Percentiles rank a stretch among this genome's conserved stretches.
phyloP scores from a whole-genome alignment of 805 yeast genomes.

The Sugiyamaella boreocaroliniensis region DNA sequence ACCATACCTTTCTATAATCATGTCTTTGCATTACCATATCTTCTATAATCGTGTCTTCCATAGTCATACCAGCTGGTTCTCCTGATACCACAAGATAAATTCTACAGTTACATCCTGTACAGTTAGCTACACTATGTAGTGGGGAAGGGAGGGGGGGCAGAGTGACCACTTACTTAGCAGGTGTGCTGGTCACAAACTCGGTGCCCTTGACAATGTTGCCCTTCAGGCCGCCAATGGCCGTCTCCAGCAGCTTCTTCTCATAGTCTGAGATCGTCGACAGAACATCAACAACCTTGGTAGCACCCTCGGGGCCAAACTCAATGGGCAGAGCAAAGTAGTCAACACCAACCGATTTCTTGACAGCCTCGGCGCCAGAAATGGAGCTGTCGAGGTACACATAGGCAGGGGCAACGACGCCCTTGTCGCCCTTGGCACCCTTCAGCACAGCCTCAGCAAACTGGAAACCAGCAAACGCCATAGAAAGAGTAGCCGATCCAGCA shows the following conservation, averaged over 20 bases:
- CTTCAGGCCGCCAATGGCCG: slow-evolving; percentile 83
- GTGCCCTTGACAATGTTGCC: slow-evolving; percentile 92
- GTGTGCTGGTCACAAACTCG: slow-evolving; percentile 51
- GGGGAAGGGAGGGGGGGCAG: not conserved
- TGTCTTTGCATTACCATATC: not conserved
- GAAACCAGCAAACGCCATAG: slow-evolving; percentile 94
- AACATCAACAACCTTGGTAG: slow-evolving; percentile 49
- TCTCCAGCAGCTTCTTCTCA: slow-evolving; percentile 77
- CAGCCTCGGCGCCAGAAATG: slow-evolving; percentile 46
- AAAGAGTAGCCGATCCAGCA: slow-evolving; percentile 87
- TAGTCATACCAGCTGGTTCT: not conserved
- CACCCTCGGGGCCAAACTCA: slow-evolving; percentile 69
- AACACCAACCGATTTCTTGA: slow-evolving; percentile 64
- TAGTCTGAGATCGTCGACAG: slow-evolving; percentile 65
- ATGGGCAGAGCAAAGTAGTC: slow-evolving; percentile 73
- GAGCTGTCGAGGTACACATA: slow-evolving; percentile 32
- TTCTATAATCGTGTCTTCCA: not conserved
- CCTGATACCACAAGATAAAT: not conserved
- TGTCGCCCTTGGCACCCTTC: slow-evolving; percentile 36
- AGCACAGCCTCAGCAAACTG: slow-evolving; percentile 60
- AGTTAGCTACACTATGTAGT: not conserved
- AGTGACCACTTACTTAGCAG: slow-evolving; percentile 24
- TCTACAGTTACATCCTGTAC: not conserved
- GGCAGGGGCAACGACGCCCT: slow-evolving; percentile 42
- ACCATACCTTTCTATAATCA: no score